Conservation (phyloP, 2,329 filamentous ascomycete genomes). For the Sclerotinia borealis region DNA sequence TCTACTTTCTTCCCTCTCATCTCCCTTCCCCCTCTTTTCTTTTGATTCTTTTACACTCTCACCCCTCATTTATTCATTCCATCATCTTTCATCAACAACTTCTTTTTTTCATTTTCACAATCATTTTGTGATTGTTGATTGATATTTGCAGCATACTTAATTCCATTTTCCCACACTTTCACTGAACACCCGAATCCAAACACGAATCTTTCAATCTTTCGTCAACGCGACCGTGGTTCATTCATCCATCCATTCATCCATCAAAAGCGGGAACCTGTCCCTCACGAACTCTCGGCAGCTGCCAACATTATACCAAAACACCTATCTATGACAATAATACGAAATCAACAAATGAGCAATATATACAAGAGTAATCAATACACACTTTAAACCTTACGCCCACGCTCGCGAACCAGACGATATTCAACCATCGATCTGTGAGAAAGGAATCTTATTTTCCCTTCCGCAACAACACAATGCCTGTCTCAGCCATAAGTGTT, state of each 20-base stretch:
- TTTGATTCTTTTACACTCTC: slow-evolving; percentile 15
- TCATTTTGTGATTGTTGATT: background rate
- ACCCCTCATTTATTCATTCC: slow-evolving; percentile 25
- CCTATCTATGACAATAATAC: slow-evolving; percentile 50
- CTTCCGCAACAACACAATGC: slow-evolving; percentile 45
- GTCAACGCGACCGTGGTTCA: slow-evolving; percentile 17
- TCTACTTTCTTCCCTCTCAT: slow-evolving; percentile 18
- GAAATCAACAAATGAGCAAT: slow-evolving; percentile 46
- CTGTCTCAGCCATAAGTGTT: slow-evolving; percentile 52
- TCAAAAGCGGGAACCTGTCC: slow-evolving; percentile 13
- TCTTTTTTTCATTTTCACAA: slow-evolving; percentile 13
- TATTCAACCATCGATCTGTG: slow-evolving; percentile 34
- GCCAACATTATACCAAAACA: slow-evolving; percentile 37
- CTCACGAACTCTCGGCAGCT: slow-evolving; percentile 24
- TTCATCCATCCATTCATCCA: slow-evolving; percentile 12
- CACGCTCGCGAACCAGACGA: slow-evolving; percentile 34
- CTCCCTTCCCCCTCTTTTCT: slow-evolving; percentile 24
- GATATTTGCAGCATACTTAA: too few species aligned
- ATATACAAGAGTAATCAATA: slow-evolving; percentile 43
- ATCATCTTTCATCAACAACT: slow-evolving; percentile 23
- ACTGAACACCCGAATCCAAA: too few species aligned
- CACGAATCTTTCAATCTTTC: background rate
- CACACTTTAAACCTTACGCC: slow-evolving; percentile 66
- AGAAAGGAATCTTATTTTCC: slow-evolving; percentile 18
- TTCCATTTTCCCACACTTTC: background rate